Evolutionary conservation across 768 basidiomycete species (phyloP).

Genomic region (Daedaleopsis nitida): DNA sequence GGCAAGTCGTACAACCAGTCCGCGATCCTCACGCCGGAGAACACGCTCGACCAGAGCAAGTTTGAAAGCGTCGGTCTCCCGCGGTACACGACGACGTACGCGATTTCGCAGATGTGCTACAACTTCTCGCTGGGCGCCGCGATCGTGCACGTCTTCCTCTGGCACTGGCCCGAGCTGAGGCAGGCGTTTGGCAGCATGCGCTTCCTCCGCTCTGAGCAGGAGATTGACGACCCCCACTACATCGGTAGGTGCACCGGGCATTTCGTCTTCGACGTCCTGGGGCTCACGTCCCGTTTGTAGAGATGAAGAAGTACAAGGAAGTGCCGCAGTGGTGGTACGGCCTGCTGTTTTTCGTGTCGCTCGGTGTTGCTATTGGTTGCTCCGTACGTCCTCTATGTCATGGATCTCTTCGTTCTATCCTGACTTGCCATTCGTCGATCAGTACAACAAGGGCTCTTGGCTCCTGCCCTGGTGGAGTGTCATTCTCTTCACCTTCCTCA

Average conservation of each 20-base stretch:
- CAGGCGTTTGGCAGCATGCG: slow-evolving; percentile 44
- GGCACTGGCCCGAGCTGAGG: slow-evolving; percentile 54
- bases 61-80: slow-evolving; percentile 33
- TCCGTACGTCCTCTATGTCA: slow-evolving; percentile 26
- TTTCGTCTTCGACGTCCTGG: neutral
- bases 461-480: slow-evolving; percentile 59
- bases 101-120: slow-evolving; percentile 49
- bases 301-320: slow-evolving; percentile 54
- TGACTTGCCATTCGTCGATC: neutral
- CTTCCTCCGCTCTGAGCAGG: slow-evolving; percentile 40
- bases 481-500: slow-evolving; percentile 46
- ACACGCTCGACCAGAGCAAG: slow-evolving; percentile 36
- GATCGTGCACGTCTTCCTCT: slow-evolving; percentile 50
- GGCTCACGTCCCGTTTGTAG: slow-evolving; percentile 23
- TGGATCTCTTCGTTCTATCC: neutral
- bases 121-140: slow-evolving; percentile 53
- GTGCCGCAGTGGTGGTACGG: slow-evolving; percentile 58
- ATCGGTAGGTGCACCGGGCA: slow-evolving; percentile 33
- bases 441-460: slow-evolving; percentile 39
- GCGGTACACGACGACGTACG: slow-evolving; percentile 47
- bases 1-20: slow-evolving; percentile 44
- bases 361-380: slow-evolving; percentile 52
- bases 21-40: slow-evolving; percentile 41
- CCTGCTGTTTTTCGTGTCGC: slow-evolving; percentile 44
- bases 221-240: slow-evolving; percentile 54